A percentile compares a stretch with the other conserved stretches of the same genome.
Conservation (phyloP, 177 flowering plant genomes). For the Vitis hybrid region DNA sequence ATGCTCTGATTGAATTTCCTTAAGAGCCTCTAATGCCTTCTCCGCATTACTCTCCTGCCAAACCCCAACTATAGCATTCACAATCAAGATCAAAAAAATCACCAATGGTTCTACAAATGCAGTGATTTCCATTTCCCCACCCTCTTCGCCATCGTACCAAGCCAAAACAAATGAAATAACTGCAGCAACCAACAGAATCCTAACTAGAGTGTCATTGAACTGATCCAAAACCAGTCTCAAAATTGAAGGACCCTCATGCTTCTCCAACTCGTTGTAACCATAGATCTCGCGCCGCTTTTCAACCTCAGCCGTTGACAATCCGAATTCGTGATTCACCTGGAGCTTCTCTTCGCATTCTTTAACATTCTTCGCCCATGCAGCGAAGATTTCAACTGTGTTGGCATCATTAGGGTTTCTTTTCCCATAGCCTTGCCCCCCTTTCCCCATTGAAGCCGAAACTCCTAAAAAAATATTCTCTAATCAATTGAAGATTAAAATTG, state of each 20-base stretch:
- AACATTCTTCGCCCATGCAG: constrained; percentile 54
- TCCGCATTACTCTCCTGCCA: constrained; percentile 73
- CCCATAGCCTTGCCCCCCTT: constrained; percentile 17
- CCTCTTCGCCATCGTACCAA: constrained; percentile 60
- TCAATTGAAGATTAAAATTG: no score
- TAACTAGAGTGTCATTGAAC: constrained; percentile 58
- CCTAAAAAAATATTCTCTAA: no score
- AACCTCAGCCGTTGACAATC: constrained; percentile 35
- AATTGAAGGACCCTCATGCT: constrained; percentile 53
- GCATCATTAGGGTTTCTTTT: not conserved
- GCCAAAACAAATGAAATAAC: constrained; percentile 54
- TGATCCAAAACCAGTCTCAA: constrained; percentile 49
- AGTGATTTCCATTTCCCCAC: constrained; percentile 55
- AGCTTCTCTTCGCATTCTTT: constrained; percentile 36
- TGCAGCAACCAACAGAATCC: constrained; percentile 55
- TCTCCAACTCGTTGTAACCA: constrained; percentile 46
- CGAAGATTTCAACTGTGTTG: constrained; percentile 11
- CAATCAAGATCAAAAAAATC: constrained; percentile 56
- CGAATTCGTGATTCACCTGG: constrained; percentile 29
- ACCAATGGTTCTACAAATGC: constrained; percentile 69
- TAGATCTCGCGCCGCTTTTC: constrained; percentile 26
- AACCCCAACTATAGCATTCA: constrained; percentile 57
- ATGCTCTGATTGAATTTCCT: constrained; percentile 56
- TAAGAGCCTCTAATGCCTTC: constrained; percentile 62
- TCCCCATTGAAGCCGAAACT: constrained; percentile 8